Evolutionary conservation across 331 rosid species (phyloP).

Genomic region (Acacia pycnantha): DNA sequence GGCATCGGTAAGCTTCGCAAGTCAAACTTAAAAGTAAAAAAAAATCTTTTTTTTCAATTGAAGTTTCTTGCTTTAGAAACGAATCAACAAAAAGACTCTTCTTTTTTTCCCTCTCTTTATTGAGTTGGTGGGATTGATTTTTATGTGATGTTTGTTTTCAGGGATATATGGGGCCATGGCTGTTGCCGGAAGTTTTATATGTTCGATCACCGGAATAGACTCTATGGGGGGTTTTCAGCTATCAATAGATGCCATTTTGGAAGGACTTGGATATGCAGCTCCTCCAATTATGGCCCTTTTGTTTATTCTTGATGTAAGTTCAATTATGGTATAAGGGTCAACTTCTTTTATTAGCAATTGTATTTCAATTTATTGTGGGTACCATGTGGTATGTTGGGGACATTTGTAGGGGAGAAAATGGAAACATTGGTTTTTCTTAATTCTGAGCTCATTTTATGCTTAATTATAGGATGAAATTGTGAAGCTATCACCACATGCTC

Average conservation of each 20-base stretch:
- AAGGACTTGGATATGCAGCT: slow-evolving; percentile 90
- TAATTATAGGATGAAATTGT: slow-evolving; percentile 84
- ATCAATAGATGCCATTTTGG: slow-evolving; percentile 79
- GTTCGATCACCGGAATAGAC: slow-evolving; percentile 85
- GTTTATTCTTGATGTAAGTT: slow-evolving; percentile 87
- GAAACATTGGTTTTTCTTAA: neutral
- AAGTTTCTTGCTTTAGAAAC: slow-evolving; percentile 6
- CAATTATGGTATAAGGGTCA: neutral
- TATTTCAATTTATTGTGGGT: neutral
- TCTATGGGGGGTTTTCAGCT: slow-evolving; percentile 82
- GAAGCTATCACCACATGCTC: slow-evolving; percentile 92
- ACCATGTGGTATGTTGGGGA: neutral
- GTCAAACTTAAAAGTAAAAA: neutral
- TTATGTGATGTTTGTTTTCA: slow-evolving; percentile 28
- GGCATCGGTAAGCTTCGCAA: slow-evolving; percentile 66
- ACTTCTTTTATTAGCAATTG: neutral
- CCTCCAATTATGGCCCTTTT: slow-evolving; percentile 99
- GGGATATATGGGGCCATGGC: slow-evolving; percentile 99
- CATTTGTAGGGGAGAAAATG: neutral
- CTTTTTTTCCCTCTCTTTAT: no score
- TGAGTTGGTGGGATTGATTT: neutral
- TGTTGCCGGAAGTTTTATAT: slow-evolving; percentile 79
- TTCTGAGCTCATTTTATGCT: slow-evolving; percentile 16
- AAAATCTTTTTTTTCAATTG: neutral
- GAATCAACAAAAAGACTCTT: neutral